Evolutionary conservation across 2,329 filamentous ascomycete species (phyloP), one percentile per base, ranked within the genome.

Genomic region (Aquanectria penicillioides): DNA sequence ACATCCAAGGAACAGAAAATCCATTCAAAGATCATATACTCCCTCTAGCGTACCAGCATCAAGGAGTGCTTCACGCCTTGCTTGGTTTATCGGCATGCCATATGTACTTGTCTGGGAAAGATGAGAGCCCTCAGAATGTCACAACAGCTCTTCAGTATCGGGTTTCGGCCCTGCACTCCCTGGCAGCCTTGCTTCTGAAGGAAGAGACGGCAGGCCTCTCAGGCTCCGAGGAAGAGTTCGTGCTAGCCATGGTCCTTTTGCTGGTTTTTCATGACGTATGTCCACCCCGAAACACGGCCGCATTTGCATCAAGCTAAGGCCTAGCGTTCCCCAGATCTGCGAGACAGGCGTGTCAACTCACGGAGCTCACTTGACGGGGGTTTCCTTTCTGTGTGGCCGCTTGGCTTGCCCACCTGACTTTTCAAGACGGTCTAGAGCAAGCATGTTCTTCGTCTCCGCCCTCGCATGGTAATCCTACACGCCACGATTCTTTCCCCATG

Each of bases 21-120:
- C 67, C 68, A 1, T 71, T 72, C 3, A 51, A 57, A 5, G 49
- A 67, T 3, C 47, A 68, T 15, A 26, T 72, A 1, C 22, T 72
- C 1, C 68, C 70, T 0, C 59, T 72, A 3, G 69, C 67, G 1
- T 60, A 65, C 17, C 62, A 63, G 8, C 64, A 73, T 5, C 61
- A 60, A 4, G 70, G 69, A 0, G 67, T 73, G 1, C 44, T 73
- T 0, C 69, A 73, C 18, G 68, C 71, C 0, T 22, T 73, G 1
- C 62, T 73, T 1, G 71, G 71, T 1, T 29, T 73, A 2, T 54
- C 71, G 0, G 46, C 69, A 5, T 72, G 71, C 1, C 69, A 73
- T 17, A 62, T 73, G 46, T 13, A 61, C 7, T 55, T 62, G 4
- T 69, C 62, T 2, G 47, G 64, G 0, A 57, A 51, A 2, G 46